Conservation (phyloP, 495 filamentous ascomycete genomes). For the Cryomyces minteri region DNA sequence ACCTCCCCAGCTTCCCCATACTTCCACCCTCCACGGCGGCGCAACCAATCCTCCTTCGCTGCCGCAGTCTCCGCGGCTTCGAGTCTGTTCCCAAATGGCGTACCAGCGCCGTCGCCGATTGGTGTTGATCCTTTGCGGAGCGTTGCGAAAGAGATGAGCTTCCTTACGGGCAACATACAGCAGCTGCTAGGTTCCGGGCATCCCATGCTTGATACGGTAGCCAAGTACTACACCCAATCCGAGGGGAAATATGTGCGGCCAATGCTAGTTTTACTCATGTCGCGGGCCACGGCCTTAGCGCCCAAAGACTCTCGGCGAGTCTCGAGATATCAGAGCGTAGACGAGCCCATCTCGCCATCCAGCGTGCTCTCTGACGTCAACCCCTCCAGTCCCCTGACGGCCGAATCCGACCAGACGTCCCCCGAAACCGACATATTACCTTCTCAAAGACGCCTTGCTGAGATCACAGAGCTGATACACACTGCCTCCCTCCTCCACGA, state of each 20-base stretch:
- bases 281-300: slow-evolving; percentile 65
- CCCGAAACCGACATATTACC: slow-evolving; percentile 64
- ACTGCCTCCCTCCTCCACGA: slow-evolving; percentile 93
- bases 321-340: slow-evolving; percentile 2
- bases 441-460: slow-evolving; percentile 79
- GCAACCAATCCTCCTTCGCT: slow-evolving; percentile 35
- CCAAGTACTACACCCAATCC: slow-evolving; percentile 95
- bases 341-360: slow-evolving; percentile 47
- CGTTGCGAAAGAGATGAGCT: slow-evolving; percentile 90
- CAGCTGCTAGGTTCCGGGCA: slow-evolving; percentile 81
- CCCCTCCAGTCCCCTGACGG: slow-evolving; percentile 61
- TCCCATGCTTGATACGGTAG: slow-evolving; percentile 80
- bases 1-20: neutral
- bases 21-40: slow-evolving; percentile 13
- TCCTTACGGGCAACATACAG: slow-evolving; percentile 73
- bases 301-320: slow-evolving; percentile 38
- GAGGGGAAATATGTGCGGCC: slow-evolving; percentile 96
- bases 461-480: slow-evolving; percentile 94
- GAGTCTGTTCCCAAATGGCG: slow-evolving; percentile 52
- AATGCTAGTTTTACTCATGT: slow-evolving; percentile 88
- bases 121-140: slow-evolving; percentile 30
- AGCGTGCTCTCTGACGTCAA: slow-evolving; percentile 67
- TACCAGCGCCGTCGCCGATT: slow-evolving; percentile 26
- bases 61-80: slow-evolving; percentile 64
- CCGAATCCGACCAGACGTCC: slow-evolving; percentile 47